These are phyloP conservation scores for Gossypium anomalum DNA, from an alignment of 345 rosid genomes.

Conservation along the genomic window DNA sequence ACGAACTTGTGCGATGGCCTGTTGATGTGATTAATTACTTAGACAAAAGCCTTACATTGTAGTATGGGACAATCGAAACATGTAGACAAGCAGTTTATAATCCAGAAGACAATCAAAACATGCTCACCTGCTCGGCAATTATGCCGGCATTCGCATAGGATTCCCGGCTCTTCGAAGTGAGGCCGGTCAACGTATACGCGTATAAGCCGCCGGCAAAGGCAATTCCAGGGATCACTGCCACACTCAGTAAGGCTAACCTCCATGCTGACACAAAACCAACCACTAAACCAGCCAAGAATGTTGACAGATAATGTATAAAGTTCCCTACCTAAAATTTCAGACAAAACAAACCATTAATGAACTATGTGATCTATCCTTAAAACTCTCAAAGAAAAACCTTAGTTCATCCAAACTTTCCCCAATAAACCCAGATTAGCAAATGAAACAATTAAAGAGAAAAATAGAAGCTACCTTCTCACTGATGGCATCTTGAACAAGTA, in stretches of 20 bases:
- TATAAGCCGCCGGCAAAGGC: constrained; percentile 99
- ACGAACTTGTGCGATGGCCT: constrained; percentile 99
- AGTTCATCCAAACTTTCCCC: neutral
- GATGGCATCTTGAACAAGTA: constrained; percentile 99
- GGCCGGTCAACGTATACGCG: constrained; percentile 95
- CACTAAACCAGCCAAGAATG: constrained; percentile 95
- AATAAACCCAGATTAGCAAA: constrained; percentile 21
- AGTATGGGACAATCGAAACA: neutral
- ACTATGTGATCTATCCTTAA: neutral
- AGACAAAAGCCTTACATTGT: neutral
- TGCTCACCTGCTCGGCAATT: constrained; percentile 90
- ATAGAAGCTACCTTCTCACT: constrained; percentile 71
- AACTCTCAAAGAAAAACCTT: neutral
- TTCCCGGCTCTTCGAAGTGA: constrained; percentile 95
- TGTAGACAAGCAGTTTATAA: neutral
- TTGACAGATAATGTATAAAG: constrained; percentile 90
- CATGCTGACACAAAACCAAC: constrained; percentile 99
- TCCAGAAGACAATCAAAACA: neutral
- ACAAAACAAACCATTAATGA: neutral
- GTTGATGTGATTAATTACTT: neutral
- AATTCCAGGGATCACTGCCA: constrained; percentile 97
- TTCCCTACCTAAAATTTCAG: constrained; percentile 71
- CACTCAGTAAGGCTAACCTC: constrained; percentile 87
- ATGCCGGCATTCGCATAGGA: constrained; percentile 96
- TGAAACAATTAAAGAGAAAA: neutral